Conservation (phyloP, 2,329 filamentous ascomycete genomes). For the Aspergillus sp. region DNA sequence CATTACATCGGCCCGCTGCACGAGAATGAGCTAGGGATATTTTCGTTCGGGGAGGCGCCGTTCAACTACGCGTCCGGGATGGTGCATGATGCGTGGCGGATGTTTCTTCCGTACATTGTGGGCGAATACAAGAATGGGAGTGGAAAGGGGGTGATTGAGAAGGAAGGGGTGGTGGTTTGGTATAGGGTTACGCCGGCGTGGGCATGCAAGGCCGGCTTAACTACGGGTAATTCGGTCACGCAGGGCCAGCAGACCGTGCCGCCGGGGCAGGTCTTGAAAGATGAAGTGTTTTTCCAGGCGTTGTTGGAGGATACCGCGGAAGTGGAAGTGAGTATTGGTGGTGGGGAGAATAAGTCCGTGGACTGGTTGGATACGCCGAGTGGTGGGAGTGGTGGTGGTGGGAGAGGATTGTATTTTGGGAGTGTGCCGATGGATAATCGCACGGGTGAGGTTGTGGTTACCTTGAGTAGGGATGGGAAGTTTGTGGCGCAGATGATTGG, state of each 20-base stretch:
- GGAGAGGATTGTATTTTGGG: conserved; percentile 38
- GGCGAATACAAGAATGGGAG: conserved; percentile 37
- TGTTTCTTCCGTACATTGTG: conserved; percentile 38
- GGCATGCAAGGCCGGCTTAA: conserved; percentile 29
- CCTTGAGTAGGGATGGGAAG: conserved; percentile 24
- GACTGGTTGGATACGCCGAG: conserved; percentile 31
- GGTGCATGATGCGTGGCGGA: conserved; percentile 36
- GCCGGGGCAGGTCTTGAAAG: conserved; percentile 23
- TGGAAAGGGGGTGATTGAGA: conserved; percentile 26
- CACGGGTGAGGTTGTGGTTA: conserved; percentile 31
- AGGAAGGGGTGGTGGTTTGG: conserved; percentile 32
- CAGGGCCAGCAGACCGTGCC: conserved; percentile 27
- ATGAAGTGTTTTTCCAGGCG: conserved; percentile 35
- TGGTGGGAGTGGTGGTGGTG: conserved; percentile 31
- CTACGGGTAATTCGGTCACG: conserved; percentile 30
- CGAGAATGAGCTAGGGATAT: conserved; percentile 46
- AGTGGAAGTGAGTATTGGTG: conserved; percentile 39
- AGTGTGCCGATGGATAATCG: conserved; percentile 27
- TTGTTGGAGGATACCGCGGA: conserved; percentile 36
- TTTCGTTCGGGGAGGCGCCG: conserved; percentile 41
- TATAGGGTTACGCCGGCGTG: conserved; percentile 26
- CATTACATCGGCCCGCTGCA: conserved; percentile 59
- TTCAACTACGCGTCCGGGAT: conserved; percentile 33
- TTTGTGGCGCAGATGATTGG: conserved; percentile 28
- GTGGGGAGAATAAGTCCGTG: conserved; percentile 22